Evolutionary conservation across 164 flowering plant species (phyloP).

Genomic region (grape (Vitis vinifera)): ASM3070453v1 NC_081813.1:3875001-3875500

Average conservation of each 20-base stretch:
- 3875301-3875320: slow-evolving; percentile 61
- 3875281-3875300: slow-evolving; percentile 16
- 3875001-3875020: slow-evolving; percentile 62
- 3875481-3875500: slow-evolving; percentile 48
- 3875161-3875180: too few species aligned
- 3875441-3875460: slow-evolving; percentile 51
- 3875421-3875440: slow-evolving; percentile 57
- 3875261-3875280: too few species aligned
- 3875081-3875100: too few species aligned
- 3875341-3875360: slow-evolving; percentile 44
- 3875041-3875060: too few species aligned
- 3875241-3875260: not conserved
- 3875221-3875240: not conserved
- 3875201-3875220: too few species aligned
- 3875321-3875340: slow-evolving; percentile 48
- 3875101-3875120: too few species aligned
- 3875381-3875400: slow-evolving; percentile 54
- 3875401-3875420: slow-evolving; percentile 57
- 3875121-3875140: too few species aligned
- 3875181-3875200: too few species aligned
- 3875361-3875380: slow-evolving; percentile 44
- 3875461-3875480: slow-evolving; percentile 53
- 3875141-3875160: too few species aligned
- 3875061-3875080: too few species aligned
- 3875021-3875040: not conserved